These are phyloP conservation scores for Jamesozyma rosinii DNA, from an alignment of 805 yeast species.

Conservation along the genomic window DNA sequence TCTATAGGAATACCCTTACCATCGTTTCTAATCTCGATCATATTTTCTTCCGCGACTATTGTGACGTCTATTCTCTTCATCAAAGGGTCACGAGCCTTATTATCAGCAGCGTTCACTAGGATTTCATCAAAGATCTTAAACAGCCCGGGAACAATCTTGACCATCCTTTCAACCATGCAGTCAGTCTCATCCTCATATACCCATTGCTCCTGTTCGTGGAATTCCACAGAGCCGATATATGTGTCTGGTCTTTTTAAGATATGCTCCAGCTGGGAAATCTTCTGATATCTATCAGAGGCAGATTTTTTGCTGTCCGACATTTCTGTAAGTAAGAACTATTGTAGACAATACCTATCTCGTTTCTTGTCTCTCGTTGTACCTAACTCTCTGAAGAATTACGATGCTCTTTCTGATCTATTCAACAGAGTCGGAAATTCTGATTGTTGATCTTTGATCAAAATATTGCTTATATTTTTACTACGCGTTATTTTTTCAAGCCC, in stretches of 20 bases:
- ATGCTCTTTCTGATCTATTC: too few relatives aligned
- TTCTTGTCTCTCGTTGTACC: too few relatives aligned
- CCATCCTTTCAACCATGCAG: slow-evolving; percentile 49
- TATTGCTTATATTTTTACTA: too few relatives aligned
- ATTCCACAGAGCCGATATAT: slow-evolving; percentile 90
- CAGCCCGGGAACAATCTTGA: slow-evolving; percentile 86
- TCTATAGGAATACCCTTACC: slow-evolving; percentile 95
- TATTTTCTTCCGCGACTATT: slow-evolving; percentile 64
- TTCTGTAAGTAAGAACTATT: too few relatives aligned
- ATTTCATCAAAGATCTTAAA: slow-evolving; percentile 96
- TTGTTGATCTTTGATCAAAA: too few relatives aligned
- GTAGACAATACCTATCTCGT: too few relatives aligned
- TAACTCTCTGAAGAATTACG: too few relatives aligned
- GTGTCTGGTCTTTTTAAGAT: slow-evolving; percentile 96
- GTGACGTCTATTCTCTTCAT: slow-evolving; percentile 83
- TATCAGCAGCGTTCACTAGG: slow-evolving; percentile 95
- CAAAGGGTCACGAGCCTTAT: slow-evolving; percentile 85
- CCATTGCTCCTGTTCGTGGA: slow-evolving; percentile 76
- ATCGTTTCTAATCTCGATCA: slow-evolving; percentile 77
- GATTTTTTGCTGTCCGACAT: slow-evolving; percentile 27
- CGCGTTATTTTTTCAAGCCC: too few relatives aligned
- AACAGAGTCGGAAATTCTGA: too few relatives aligned
- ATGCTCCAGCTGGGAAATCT: slow-evolving; percentile 90
- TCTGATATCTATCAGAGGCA: slow-evolving; percentile 75
- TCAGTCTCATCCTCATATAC: slow-evolving; percentile 58